phyloP scores from a whole-genome alignment of 169 alveolate genomes.

The Plasmodium vivax region DNA sequence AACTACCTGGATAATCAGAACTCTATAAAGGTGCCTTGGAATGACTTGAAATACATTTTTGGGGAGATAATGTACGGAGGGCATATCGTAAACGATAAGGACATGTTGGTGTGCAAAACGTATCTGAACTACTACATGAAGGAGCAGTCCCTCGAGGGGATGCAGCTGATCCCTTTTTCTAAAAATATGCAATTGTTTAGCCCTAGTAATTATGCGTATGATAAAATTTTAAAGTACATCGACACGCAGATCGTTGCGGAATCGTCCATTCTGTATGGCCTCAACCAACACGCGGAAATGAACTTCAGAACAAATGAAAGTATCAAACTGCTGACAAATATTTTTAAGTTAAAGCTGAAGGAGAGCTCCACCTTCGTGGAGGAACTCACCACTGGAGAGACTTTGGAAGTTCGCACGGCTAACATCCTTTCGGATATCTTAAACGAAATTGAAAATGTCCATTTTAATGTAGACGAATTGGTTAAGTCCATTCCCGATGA shows the following conservation, averaged over 20 bases:
- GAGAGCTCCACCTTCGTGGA: constrained; percentile 69
- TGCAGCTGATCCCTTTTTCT: constrained; percentile 92
- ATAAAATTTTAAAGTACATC: constrained; percentile 66
- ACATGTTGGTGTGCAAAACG: constrained; percentile 92
- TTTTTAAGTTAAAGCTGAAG: constrained; percentile 52
- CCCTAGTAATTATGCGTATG: constrained; percentile 66
- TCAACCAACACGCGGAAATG: constrained; percentile 75
- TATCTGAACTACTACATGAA: constrained; percentile 94
- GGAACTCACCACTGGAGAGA: constrained; percentile 65
- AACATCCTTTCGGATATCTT: constrained; percentile 41
- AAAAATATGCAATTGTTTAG: constrained; percentile 65
- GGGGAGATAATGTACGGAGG: constrained; percentile 99
- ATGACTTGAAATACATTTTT: constrained; percentile 95
- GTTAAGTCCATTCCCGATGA: constrained; percentile 84
- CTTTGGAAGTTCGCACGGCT: constrained; percentile 41
- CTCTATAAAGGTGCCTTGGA: constrained; percentile 95
- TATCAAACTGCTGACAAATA: constrained; percentile 58
- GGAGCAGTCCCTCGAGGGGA: constrained; percentile 94
- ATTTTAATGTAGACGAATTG: constrained; percentile 65
- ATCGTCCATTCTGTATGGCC: constrained; percentile 57
- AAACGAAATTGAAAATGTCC: constrained; percentile 52
- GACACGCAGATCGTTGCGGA: constrained; percentile 66
- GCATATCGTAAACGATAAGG: constrained; percentile 97
- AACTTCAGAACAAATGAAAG: constrained; percentile 72
- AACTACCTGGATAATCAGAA: constrained; percentile 93